Conservation (phyloP, 1,284 basidiomycete species). For the Wolfiporia cocos region DNA sequence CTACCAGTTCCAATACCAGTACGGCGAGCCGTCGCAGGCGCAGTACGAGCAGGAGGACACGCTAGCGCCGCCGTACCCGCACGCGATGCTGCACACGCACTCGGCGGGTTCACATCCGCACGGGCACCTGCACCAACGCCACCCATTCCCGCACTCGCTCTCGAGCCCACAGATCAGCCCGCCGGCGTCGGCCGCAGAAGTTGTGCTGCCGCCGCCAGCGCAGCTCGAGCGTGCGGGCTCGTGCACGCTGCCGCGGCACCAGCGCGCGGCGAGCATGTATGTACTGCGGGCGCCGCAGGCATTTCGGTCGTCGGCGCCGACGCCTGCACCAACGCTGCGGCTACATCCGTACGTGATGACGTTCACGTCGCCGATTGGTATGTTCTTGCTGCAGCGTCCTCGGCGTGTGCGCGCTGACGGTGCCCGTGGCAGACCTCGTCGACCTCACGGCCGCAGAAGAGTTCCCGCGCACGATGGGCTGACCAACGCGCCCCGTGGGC, state of each 20-base stretch:
- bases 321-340: slow-evolving; percentile 9
- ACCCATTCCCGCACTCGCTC: slow-evolving; percentile 22
- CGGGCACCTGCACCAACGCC: slow-evolving; percentile 17
- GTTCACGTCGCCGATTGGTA: slow-evolving; percentile 29
- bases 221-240: slow-evolving; percentile 2
- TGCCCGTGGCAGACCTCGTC: slow-evolving; percentile 3
- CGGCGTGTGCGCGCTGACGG: neutral
- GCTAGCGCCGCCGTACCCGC: slow-evolving; percentile 4
- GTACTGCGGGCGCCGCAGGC: too few species aligned
- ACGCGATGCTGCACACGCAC: neutral
- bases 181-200: slow-evolving; percentile 2
- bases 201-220: slow-evolving; percentile 2
- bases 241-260: too few species aligned
- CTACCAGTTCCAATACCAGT: too few species aligned
- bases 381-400: slow-evolving; percentile 4
- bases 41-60: neutral
- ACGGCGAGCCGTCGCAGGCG: neutral
- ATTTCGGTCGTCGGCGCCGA: too few species aligned
- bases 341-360: slow-evolving; percentile 31
- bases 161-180: slow-evolving; percentile 20
- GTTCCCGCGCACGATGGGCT: neutral
- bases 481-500: too few species aligned
- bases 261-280: too few species aligned
- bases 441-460: slow-evolving; percentile 3
- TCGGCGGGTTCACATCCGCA: slow-evolving; percentile 2